Evolutionary conservation across 2,329 filamentous ascomycete species (phyloP).

Genomic region (Helicocarpus griseus): DNA sequence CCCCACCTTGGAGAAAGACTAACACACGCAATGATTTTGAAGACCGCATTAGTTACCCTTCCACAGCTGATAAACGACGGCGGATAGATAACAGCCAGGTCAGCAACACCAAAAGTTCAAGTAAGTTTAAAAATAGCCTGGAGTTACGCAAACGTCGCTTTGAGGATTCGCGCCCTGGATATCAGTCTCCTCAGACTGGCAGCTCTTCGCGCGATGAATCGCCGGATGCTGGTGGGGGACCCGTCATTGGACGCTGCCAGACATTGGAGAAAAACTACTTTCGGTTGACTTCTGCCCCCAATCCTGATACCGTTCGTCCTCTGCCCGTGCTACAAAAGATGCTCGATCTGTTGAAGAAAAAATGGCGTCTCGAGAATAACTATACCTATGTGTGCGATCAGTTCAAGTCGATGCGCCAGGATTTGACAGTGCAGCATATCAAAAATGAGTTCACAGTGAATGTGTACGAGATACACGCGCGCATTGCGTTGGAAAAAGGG

Average conservation of each 20-base stretch:
- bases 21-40: conserved; percentile 54
- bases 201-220: conserved; percentile 37
- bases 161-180: conserved; percentile 44
- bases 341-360: conserved; percentile 79
- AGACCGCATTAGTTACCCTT: conserved; percentile 61
- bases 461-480: conserved; percentile 94
- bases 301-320: conserved; percentile 80
- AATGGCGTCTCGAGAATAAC: conserved; percentile 88
- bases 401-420: conserved; percentile 96
- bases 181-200: conserved; percentile 28
- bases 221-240: conserved; percentile 44
- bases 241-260: conserved; percentile 77
- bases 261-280: conserved; percentile 88
- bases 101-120: conserved; percentile 44
- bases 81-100: conserved; percentile 32
- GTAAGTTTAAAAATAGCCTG: conserved; percentile 82
- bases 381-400: conserved; percentile 98
- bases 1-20: conserved; percentile 67
- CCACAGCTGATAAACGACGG: conserved; percentile 42
- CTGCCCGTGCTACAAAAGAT: conserved; percentile 71
- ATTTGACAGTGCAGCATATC: conserved; percentile 94
- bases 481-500: conserved; percentile 94
- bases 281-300: conserved; percentile 80
- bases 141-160: conserved; percentile 88
- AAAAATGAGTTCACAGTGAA: conserved; percentile 92